These are phyloP conservation scores for Blastobotrys proliferans DNA, from an alignment of 1,139 yeast species.

Conservation along the genomic window DNA sequence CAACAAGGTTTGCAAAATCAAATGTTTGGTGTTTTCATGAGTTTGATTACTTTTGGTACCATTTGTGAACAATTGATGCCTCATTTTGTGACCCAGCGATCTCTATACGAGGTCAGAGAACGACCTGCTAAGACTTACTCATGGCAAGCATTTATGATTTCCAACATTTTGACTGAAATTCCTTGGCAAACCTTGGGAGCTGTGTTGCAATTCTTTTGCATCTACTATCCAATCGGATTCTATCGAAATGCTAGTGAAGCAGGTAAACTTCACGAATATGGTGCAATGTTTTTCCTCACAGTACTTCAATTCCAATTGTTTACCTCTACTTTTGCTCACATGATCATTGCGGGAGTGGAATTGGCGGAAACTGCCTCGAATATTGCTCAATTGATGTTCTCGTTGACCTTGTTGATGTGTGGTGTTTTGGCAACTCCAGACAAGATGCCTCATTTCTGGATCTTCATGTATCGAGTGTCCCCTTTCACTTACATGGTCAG, in stretches of 20 bases:
- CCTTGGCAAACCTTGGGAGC: constrained; percentile 72
- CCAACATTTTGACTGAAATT: constrained; percentile 67
- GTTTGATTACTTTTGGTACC: constrained; percentile 56
- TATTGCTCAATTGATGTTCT: constrained; percentile 56
- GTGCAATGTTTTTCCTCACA: constrained; percentile 63
- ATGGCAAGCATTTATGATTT: constrained; percentile 57
- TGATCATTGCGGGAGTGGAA: constrained; percentile 58
- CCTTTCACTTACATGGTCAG: constrained; percentile 68
- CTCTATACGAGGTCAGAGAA: constrained; percentile 84
- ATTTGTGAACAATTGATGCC: constrained; percentile 73
- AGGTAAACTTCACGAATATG: constrained; percentile 51
- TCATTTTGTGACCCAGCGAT: constrained; percentile 63
- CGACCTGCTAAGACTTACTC: constrained; percentile 67
- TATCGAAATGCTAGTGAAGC: constrained; percentile 40
- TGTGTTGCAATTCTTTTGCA: constrained; percentile 62
- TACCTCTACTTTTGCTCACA: constrained; percentile 60
- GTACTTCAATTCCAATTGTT: constrained; percentile 54
- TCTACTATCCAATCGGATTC: constrained; percentile 77
- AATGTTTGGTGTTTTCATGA: constrained; percentile 64
- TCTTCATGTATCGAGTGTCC: constrained; percentile 65
- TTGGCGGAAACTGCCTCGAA: constrained; percentile 72
- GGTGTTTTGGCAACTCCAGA: constrained; percentile 70
- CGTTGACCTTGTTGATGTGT: constrained; percentile 70
- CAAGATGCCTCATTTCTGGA: constrained; percentile 59
- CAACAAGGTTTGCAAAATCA: constrained; percentile 44